phyloP scores from a whole-genome alignment of 1,139 yeast species.

The Eremothecium coryli region DNA sequence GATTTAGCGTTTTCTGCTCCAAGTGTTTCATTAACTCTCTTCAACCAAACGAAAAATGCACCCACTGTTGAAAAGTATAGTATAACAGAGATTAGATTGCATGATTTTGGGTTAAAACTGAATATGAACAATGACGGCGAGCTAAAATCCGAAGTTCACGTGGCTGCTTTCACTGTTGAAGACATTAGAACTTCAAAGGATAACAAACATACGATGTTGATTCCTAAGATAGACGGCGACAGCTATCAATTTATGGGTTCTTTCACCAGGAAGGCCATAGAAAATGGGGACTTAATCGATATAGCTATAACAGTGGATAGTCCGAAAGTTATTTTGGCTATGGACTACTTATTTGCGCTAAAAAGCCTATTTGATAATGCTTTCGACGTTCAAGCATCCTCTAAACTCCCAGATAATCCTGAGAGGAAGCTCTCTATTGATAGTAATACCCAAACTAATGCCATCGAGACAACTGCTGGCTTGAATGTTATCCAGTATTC shows the following conservation, averaged over 20 bases:
- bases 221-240: slow-evolving; percentile 58
- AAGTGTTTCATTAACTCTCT: slow-evolving; percentile 54
- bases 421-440: slow-evolving; percentile 8
- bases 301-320: slow-evolving; percentile 63
- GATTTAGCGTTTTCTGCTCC: slow-evolving; percentile 52
- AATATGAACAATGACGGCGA: slow-evolving; percentile 44
- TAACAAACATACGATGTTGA: slow-evolving; percentile 68
- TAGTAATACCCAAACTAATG: slow-evolving; percentile 6
- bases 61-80: slow-evolving; percentile 36
- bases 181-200: slow-evolving; percentile 57
- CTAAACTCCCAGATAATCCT: slow-evolving; percentile 7
- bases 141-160: slow-evolving; percentile 50
- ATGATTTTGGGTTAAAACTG: slow-evolving; percentile 46
- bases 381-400: slow-evolving; percentile 15
- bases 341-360: slow-evolving; percentile 76
- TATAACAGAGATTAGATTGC: slow-evolving; percentile 57
- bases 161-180: slow-evolving; percentile 66
- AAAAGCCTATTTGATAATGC: slow-evolving; percentile 52
- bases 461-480: background rate
- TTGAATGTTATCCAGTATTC: slow-evolving; percentile 43
- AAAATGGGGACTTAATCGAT: slow-evolving; percentile 39
- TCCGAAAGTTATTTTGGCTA: slow-evolving; percentile 71
- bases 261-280: slow-evolving; percentile 37
- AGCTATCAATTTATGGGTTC: slow-evolving; percentile 66
- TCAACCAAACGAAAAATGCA: slow-evolving; percentile 43